Evolutionary conservation across 2,329 filamentous ascomycete species (phyloP), one percentile per base, ranked within the genome.

Genomic region (Neopestalotiopsis sp.): DNA sequence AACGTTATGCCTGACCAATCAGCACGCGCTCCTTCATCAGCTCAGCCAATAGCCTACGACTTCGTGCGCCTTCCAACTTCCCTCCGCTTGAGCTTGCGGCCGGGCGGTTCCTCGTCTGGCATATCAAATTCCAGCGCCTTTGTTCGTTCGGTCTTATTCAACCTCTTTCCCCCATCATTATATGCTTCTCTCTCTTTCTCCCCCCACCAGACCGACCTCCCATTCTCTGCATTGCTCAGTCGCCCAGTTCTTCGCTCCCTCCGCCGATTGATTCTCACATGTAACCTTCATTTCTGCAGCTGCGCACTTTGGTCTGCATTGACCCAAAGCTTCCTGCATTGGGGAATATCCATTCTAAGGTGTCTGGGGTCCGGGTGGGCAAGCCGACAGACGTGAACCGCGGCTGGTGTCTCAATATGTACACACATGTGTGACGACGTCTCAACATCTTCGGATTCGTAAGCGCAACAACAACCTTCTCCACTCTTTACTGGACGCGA

Each of bases 81-180:
- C 38, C 59, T 62, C 34, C 34, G 30, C 34, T 62, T 24, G 59
- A 34, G 59, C 24, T 34, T 62, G 32, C n/a, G 59, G 59, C n/a
- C 57, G 24, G 57, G 57, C 57, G 24, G 57, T 30, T 34, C 45
- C 45, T 52, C 17, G 20, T 32, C 34, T 62, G 59, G 59, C 59
- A 62, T 28, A 28, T 62, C 59, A 62, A 62, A 62, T 62, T 62
- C 59, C 59, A 59, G 57, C 34, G 61, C 57, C 61, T 30, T 52
- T 28, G 24, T 28, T 38, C 14, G 12, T n/a, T 49, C n/a, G 38
- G n/a, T 64, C 40, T 4, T 24, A 14, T 52, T 34, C 57, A 59
- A 34, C 30, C 57, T 59, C 57, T 30, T 59, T 12, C 28, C 28
- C 57, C 24, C 6, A 28, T 10, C 17, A 30, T 59, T 34, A 24